Evolutionary conservation across 805 yeast species (phyloP).

Genomic region (Saturnispora saitoi): DNA sequence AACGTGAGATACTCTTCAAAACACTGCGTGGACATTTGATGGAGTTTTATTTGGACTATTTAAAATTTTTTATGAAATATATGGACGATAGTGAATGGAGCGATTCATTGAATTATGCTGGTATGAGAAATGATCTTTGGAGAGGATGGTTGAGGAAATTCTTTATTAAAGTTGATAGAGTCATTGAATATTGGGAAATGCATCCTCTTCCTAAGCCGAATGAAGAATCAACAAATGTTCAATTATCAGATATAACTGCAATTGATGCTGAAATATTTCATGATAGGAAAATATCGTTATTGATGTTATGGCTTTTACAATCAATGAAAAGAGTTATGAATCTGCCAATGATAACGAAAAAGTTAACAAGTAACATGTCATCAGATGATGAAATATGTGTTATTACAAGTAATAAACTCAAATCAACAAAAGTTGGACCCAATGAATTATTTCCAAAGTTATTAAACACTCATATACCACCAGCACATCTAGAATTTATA

Average conservation of each 20-base stretch:
- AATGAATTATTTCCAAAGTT: slow-evolving; percentile 9
- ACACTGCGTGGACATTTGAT: slow-evolving; percentile 17
- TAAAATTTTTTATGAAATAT: slow-evolving; percentile 25
- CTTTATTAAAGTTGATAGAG: slow-evolving; percentile 14
- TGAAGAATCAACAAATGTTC: background rate
- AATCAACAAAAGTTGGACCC: slow-evolving; percentile 11
- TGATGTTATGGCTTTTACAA: slow-evolving; percentile 27
- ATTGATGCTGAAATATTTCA: slow-evolving; percentile 20
- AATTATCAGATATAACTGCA: slow-evolving; percentile 15
- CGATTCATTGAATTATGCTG: slow-evolving; percentile 27
- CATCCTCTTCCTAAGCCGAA: background rate
- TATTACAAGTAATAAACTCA: slow-evolving; percentile 23
- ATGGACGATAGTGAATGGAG: slow-evolving; percentile 27
- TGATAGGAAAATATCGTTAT: slow-evolving; percentile 23
- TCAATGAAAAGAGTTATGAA: slow-evolving; percentile 22
- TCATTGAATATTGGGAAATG: slow-evolving; percentile 14
- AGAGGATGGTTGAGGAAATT: slow-evolving; percentile 22
- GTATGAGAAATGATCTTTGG: slow-evolving; percentile 27
- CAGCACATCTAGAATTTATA: slow-evolving; percentile 26
- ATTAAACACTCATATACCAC: slow-evolving; percentile 17
- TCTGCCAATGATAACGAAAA: slow-evolving; percentile 17
- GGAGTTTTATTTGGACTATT: slow-evolving; percentile 23
- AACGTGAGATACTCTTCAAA: slow-evolving; percentile 13
- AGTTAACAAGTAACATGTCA: slow-evolving; percentile 10
- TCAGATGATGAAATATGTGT: slow-evolving; percentile 19